Conservation (phyloP, 148 eudicot species). For the Vaccinium vitisidaea region DNA sequence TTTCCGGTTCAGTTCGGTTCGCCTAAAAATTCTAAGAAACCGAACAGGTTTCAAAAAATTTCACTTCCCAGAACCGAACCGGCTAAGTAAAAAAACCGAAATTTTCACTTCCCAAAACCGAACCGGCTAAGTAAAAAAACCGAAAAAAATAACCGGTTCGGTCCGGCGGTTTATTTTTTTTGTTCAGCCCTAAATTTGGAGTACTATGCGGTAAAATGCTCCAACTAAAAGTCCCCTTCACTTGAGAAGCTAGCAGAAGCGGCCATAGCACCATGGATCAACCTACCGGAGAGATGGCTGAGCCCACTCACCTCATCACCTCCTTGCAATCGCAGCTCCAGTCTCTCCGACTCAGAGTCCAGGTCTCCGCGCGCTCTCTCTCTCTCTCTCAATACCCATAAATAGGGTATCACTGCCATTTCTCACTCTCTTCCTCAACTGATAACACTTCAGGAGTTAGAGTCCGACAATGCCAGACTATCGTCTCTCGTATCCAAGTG, state of each 20-base stretch:
- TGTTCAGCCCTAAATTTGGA: no score
- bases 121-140: no score
- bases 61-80: no score
- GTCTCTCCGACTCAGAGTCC: conserved; percentile 27
- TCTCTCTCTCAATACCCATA: neutral
- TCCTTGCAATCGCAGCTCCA: conserved; percentile 23
- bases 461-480: conserved; percentile 56
- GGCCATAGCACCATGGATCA: neutral
- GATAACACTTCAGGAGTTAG: conserved; percentile 43
- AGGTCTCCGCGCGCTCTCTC: conserved; percentile 23
- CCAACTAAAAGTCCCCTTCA: no score
- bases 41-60: no score
- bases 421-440: neutral
- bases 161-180: no score
- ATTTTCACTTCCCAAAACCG: no score
- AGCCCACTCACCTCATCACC: neutral
- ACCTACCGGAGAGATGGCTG: neutral
- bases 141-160: no score
- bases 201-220: no score
- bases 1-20: no score
- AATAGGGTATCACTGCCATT: neutral
- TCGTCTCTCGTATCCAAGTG: conserved; percentile 51
- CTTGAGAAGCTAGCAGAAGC: neutral
- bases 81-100: no score
- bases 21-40: no score